Evolutionary conservation across 768 basidiomycete genomes (phyloP).

Genomic region (Pleurotus citrinopileatus): DNA sequence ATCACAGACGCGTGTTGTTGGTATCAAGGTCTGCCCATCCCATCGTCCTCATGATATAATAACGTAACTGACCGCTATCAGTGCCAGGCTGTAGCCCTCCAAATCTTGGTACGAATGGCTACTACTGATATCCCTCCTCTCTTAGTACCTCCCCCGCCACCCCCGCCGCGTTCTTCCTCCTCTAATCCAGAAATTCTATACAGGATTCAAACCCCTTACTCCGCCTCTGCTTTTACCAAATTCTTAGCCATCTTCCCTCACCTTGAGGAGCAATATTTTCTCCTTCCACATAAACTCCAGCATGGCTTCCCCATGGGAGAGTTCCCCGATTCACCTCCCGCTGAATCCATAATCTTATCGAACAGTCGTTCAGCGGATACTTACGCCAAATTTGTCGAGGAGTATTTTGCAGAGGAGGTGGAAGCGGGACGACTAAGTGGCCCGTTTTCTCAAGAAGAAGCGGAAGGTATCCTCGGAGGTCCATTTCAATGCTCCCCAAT

Average conservation of each 20-base stretch:
- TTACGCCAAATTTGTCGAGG: slow-evolving; percentile 9
- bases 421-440: slow-evolving; percentile 14
- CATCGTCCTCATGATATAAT: too few species aligned
- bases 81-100: too few species aligned
- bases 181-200: neutral
- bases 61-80: too few species aligned
- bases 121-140: neutral
- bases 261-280: neutral
- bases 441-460: slow-evolving; percentile 12
- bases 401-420: slow-evolving; percentile 14
- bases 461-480: slow-evolving; percentile 13
- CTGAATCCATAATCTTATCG: neutral
- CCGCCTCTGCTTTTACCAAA: neutral
- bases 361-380: slow-evolving; percentile 2
- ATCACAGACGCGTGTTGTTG: too few species aligned
- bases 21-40: too few species aligned
- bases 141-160: neutral
- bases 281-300: slow-evolving; percentile 4
- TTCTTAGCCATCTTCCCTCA: neutral
- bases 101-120: too few species aligned
- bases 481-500: slow-evolving; percentile 18
- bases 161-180: neutral
- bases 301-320: slow-evolving; percentile 16
- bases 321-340: neutral
- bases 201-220: neutral